A percentile compares a stretch with the other conserved stretches of the same genome.
These are phyloP conservation scores for Iodosphaeria phyllophila DNA, from an alignment of 2,329 filamentous ascomycete genomes.

Conservation along the genomic window DNA sequence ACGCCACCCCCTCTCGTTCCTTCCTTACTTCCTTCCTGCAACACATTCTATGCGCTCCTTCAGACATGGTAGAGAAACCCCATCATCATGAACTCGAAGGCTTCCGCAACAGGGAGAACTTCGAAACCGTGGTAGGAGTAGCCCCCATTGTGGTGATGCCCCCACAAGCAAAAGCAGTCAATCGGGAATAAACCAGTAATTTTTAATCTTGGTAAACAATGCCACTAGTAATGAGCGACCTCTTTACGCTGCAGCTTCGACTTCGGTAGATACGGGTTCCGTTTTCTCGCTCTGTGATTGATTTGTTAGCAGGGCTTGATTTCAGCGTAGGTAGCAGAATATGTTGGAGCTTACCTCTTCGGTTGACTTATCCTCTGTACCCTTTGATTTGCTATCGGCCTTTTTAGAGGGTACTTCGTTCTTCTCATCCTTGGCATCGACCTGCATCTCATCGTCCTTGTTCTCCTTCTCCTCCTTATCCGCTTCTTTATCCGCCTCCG, in stretches of 20 bases:
- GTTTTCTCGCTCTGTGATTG: neutral
- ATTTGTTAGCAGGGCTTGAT: neutral
- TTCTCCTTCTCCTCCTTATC: slow-evolving; percentile 19
- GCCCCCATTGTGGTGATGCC: no score
- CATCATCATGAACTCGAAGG: no score
- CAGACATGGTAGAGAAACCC: no score
- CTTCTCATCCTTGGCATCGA: slow-evolving; percentile 7
- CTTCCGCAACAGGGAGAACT: no score
- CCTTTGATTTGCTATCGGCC: slow-evolving; percentile 9
- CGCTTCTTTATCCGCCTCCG: slow-evolving; percentile 18
- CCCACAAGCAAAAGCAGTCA: no score
- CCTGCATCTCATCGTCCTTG: slow-evolving; percentile 6
- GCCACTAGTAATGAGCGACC: no score
- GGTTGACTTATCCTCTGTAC: slow-evolving; percentile 13
- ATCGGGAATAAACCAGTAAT: no score
- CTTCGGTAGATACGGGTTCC: neutral
- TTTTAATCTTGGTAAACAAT: no score
- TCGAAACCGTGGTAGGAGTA: no score
- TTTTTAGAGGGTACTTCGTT: slow-evolving; percentile 13
- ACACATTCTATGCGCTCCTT: no score
- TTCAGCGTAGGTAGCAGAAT: neutral
- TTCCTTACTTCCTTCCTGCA: no score
- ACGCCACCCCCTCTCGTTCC: no score
- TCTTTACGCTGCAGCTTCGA: slow-evolving; percentile 1
- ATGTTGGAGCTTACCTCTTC: slow-evolving; percentile 15